These are phyloP conservation scores for Solanum commersonii DNA, from an alignment of 257 asterid species.

Conservation along the genomic window DNA sequence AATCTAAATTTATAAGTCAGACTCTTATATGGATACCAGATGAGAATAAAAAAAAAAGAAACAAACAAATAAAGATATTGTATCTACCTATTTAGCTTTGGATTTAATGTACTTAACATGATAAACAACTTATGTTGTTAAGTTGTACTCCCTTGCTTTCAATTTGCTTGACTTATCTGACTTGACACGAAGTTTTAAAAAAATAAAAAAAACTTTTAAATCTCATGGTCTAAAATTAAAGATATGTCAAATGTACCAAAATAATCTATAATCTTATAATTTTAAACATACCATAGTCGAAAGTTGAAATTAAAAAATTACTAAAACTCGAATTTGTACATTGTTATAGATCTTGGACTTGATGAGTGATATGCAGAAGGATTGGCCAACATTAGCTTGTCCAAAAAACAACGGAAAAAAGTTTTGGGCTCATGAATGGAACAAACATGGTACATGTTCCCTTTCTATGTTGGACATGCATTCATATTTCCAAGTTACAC, in stretches of 20 bases:
- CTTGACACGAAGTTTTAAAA: not conserved
- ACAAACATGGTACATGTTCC: constrained; percentile 39
- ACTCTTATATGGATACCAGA: too few species aligned
- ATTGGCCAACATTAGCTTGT: constrained; percentile 41
- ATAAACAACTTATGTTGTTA: too few species aligned
- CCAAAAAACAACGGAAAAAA: constrained; percentile 15
- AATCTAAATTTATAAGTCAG: too few species aligned
- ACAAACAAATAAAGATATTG: not conserved
- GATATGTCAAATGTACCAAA: not conserved
- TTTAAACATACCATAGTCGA: not conserved
- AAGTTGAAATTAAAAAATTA: too few species aligned
- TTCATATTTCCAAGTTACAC: constrained; percentile 22
- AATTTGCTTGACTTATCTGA: not conserved
- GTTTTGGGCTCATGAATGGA: constrained; percentile 44
- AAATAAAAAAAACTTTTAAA: not conserved
- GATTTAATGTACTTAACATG: too few species aligned
- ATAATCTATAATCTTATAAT: accelerated
- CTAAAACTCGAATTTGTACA: too few species aligned
- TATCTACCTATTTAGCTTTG: not conserved
- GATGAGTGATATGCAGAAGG: constrained; percentile 5
- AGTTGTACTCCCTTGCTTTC: too few species aligned
- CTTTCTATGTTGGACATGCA: constrained; percentile 20
- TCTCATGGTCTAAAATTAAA: not conserved
- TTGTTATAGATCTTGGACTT: constrained; percentile 11
- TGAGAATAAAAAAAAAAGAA: too few species aligned